Evolutionary conservation across 345 rosid genomes (phyloP), one percentile per base, ranked within the genome.

Genomic region (Eucalyptus camaldulensis): DNA sequence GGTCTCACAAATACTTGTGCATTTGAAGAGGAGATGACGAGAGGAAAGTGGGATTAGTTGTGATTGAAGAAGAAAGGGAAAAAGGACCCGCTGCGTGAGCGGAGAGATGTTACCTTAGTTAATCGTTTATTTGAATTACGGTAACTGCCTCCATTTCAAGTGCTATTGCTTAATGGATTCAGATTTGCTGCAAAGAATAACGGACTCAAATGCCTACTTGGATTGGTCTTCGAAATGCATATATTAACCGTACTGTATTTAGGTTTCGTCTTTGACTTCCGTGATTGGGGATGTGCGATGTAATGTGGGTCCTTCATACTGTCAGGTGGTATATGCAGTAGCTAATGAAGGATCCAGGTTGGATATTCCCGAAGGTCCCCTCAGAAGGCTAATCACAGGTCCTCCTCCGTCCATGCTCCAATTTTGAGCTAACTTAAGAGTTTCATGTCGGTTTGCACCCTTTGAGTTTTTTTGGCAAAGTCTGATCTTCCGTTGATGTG

Each of bases 371-470:
- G 97, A 95, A 89, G 98, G 99, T 58, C 98, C 99, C 29, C 87
- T 98, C 22, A 96, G 99, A 90, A 94, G 94, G 92, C 94, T 96
- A 72, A 98, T 97, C 90, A 91, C 99, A 94, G 99, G 99, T 98
- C 60, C 72, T 24, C 58, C 81, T 72, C 4, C 10, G 44, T 37
- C n/a, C 87, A 54, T 10, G 12, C 21, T 9, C 67, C 21, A 37
- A 37, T 31, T 33, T 86, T 50, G 67, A 21, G 8, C 67, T 86
- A 10, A 17, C 45, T 72, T 72, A 37, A 10, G 81, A 72, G 45
- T 22, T 72, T 19, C 45, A 37, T 37, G 83, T 3, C 11, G 83
- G 13, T 72, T 72, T 40, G 45, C 83, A 10, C 45, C 40, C 3
- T 49, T 13, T 13, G 81, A 37, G 45, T 72, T 49, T 24, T 19